phyloP scores from a whole-genome alignment of 495 filamentous ascomycete species.

The Daldinia caldariorum region DNA sequence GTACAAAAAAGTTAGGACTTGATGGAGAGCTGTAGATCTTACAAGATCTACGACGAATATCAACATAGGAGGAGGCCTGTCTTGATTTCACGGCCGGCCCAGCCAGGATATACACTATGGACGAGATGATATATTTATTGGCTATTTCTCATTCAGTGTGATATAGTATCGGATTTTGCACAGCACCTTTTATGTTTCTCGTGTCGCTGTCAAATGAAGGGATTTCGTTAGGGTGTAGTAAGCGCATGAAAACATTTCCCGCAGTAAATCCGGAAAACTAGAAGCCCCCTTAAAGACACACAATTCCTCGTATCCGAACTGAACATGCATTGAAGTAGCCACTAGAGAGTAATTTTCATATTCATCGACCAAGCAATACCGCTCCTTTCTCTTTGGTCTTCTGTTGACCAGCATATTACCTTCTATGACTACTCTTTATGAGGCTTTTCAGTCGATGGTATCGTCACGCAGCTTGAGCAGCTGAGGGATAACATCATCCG shows the following conservation, averaged over 20 bases:
- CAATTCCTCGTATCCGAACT: background rate
- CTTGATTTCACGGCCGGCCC: too few relatives aligned
- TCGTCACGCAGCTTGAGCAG: constrained; percentile 79
- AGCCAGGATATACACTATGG: too few relatives aligned
- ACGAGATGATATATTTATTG: too few relatives aligned
- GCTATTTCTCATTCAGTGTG: too few relatives aligned
- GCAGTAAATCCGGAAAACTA: too few relatives aligned
- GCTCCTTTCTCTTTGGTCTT: background rate
- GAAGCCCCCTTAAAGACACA: background rate
- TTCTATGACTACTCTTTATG: background rate
- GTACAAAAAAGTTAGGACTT: too few relatives aligned
- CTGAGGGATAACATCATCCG: constrained; percentile 76
- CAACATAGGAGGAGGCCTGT: constrained; percentile 22
- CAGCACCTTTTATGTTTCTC: too few relatives aligned
- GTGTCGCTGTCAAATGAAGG: too few relatives aligned
- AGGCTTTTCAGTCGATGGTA: constrained; percentile 66
- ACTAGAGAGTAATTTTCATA: constrained; percentile 3
- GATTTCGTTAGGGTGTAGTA: too few relatives aligned
- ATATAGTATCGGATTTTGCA: too few relatives aligned
- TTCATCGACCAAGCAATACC: constrained; percentile 8
- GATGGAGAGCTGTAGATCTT: constrained; percentile 48
- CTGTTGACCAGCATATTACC: background rate
- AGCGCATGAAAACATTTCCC: too few relatives aligned
- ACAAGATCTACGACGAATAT: constrained; percentile 58
- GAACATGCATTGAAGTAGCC: background rate